Base-by-base conservation (phyloP, 176 grass and related monocot species). In the Bromus sterilis region DNA sequence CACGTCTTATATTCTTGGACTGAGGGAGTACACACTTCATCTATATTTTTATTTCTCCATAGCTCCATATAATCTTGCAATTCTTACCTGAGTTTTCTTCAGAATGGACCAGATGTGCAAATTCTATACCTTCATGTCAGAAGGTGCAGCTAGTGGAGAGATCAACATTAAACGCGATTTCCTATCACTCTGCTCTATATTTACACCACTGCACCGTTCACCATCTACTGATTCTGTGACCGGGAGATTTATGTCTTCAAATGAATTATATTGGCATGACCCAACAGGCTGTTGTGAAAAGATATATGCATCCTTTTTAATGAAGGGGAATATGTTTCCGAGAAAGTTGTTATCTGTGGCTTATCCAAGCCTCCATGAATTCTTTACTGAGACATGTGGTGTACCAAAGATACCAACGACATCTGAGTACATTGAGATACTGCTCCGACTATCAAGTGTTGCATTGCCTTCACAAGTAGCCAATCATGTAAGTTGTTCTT, bases 211-310 rank as follows among this genome's bases (percentile, higher is more conserved):
- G 49, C 44, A 82, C 32, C 72, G 60, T 70, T 66, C 82, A 56
- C 44, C 61, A 71, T 86, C 85, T 51, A 82, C 12, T 36, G 78
- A 87, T 86, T 53, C 28, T 25, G 68, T 72, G 48, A 72, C 74
- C 55, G 94, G 94, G 76, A 84, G 61, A 31, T 89, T 97, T 69
- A 81, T 92, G 46, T 56, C 77, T 71, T 83, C 91, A 79, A 79
- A 92, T 81, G 82, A 94, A 15, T 60, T 92, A 4, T 97, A 88
- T 85, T 97, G 94, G 94, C 60, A 84, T 72, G 94, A 97, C 68
- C 94, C 94, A 42, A 92, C 89, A 67, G 89, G 94, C 29, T 97
- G 89, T 88, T 85, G 75, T 76, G 94, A 94, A 74, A 77, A 84
- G 77, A 80, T 64, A 43, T 89, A 92, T 67, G 80, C 79, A 82